These are phyloP conservation scores for Cyanidioschyzon merolae DNA, from an alignment of 23 red algal genomes.

Conservation along the genomic window DNA sequence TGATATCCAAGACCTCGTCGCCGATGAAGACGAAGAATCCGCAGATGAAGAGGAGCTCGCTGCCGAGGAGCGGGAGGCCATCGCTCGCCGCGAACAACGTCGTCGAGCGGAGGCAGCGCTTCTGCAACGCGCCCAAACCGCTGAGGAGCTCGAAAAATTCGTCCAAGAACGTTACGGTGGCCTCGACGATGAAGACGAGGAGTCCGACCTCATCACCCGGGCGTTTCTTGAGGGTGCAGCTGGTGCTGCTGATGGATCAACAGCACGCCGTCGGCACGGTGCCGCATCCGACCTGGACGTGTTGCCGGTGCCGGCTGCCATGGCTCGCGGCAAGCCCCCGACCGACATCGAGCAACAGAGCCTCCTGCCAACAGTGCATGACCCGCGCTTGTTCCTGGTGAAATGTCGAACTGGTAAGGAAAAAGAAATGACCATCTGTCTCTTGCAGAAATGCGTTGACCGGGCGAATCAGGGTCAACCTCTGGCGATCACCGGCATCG, in stretches of 20 bases:
- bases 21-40: not conserved
- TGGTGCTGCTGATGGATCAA: slow-evolving; percentile 26
- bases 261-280: slow-evolving; percentile 19
- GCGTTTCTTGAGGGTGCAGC: slow-evolving; percentile 13
- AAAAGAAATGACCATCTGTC: slow-evolving; percentile 52
- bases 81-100: slow-evolving; percentile 12
- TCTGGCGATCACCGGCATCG: slow-evolving; percentile 61
- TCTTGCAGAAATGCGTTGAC: slow-evolving; percentile 82
- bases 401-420: slow-evolving; percentile 76
- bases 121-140: slow-evolving; percentile 15
- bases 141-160: slow-evolving; percentile 38
- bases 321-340: slow-evolving; percentile 23
- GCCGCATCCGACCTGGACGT: slow-evolving; percentile 15
- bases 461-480: slow-evolving; percentile 31
- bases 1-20: not conserved
- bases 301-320: slow-evolving; percentile 19
- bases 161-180: slow-evolving; percentile 5
- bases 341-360: slow-evolving; percentile 73
- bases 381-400: slow-evolving; percentile 78
- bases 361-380: slow-evolving; percentile 72
- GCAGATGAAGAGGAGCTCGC: slow-evolving; percentile 10
- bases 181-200: not conserved
- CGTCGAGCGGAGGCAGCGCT: slow-evolving; percentile 1
- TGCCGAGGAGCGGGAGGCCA: not conserved
- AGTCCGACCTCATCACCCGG: slow-evolving; percentile 18